Base-by-base conservation (phyloP, 2,329 filamentous ascomycete species). In the Colletotrichum sp. region DNA sequence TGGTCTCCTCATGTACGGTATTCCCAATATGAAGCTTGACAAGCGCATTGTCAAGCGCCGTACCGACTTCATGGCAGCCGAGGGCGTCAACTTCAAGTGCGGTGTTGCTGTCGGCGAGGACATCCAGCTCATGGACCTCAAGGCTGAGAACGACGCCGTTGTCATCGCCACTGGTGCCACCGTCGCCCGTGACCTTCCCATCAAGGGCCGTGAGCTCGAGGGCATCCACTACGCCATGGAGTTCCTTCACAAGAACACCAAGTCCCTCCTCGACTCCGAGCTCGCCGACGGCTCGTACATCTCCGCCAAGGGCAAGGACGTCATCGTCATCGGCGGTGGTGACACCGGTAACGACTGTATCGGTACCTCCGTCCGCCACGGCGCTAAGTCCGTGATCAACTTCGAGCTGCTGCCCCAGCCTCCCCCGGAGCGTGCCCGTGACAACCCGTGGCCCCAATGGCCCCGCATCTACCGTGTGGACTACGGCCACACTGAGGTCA, bases 11-110 rank as follows among this genome's bases (percentile, higher is more conserved):
- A 98, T 98, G 96, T 98, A 99, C 83, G 96, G 96, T 80, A 99
- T 99, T 80, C 96, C 96, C 79, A 99, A 99, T 90, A 99, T 99
- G 96, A 99, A 99, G 90, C 94, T 99, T 57, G 96, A 99, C 89
- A 99, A 99, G 91, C 95, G 95, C 83, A 93, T 98, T 78, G 96
- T 99, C 76, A 96, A 98, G 90, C 95, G 96, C 69, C 95, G 96
- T 85, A 96, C 97, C 65, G 95, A 98, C 86, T 96, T 99, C 86
- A 96, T 98, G 95, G 95, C 94, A 71, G 91, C 93, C 5, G 96
- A 98, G 86, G 96, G 96, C 65, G 88, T 98, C 82, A 90, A 90
- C 68, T 98, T 98, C 87, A 92, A 95, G 86, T 94, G 95, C 36
- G 92, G 93, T 77, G 92, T 95, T 71, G 88, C 93, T 44, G 91